Evolutionary conservation across 306 rosid species (phyloP).

Genomic region (Sesbania bispinosa): DNA sequence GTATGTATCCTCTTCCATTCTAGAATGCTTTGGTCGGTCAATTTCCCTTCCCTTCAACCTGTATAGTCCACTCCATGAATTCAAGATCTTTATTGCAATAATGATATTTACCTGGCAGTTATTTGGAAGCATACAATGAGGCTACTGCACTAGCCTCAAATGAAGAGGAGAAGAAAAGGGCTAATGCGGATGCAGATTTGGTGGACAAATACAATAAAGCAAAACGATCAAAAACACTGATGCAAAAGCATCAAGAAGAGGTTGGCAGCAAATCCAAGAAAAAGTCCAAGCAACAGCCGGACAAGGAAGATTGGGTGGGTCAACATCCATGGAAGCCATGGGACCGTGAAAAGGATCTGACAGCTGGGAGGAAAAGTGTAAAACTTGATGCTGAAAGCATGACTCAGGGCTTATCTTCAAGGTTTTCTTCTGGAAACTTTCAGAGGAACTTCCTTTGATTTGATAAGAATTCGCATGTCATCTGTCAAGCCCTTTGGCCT

Average conservation of each 20-base stretch:
- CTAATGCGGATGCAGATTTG: constrained; percentile 65
- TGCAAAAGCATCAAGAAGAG: constrained; percentile 69
- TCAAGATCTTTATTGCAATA: constrained; percentile 10
- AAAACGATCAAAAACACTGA: constrained; percentile 75
- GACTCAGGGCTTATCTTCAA: constrained; percentile 65
- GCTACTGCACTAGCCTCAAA: constrained; percentile 80
- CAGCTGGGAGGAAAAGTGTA: constrained; percentile 70
- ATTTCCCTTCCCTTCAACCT: constrained; percentile 10
- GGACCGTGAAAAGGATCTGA: constrained; percentile 91
- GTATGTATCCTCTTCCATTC: constrained; percentile 39
- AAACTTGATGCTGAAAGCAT: constrained; percentile 70
- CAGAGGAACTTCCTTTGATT: constrained; percentile 85
- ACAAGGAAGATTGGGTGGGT: constrained; percentile 76
- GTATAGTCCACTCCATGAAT: background rate
- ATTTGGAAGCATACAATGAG: constrained; percentile 83
- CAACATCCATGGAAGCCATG: constrained; percentile 98
- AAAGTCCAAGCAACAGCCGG: constrained; percentile 49
- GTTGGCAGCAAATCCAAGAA: constrained; percentile 51
- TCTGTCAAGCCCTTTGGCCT: constrained; percentile 9
- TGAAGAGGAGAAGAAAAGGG: constrained; percentile 50
- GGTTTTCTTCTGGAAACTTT: constrained; percentile 72
- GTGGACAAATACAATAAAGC: constrained; percentile 83
- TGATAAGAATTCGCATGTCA: background rate
- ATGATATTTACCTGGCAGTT: constrained; percentile 51
- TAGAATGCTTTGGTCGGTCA: constrained; percentile 13